These are phyloP conservation scores for Pyrus communis DNA, from an alignment of 306 rosid species.

Conservation along the genomic window DNA sequence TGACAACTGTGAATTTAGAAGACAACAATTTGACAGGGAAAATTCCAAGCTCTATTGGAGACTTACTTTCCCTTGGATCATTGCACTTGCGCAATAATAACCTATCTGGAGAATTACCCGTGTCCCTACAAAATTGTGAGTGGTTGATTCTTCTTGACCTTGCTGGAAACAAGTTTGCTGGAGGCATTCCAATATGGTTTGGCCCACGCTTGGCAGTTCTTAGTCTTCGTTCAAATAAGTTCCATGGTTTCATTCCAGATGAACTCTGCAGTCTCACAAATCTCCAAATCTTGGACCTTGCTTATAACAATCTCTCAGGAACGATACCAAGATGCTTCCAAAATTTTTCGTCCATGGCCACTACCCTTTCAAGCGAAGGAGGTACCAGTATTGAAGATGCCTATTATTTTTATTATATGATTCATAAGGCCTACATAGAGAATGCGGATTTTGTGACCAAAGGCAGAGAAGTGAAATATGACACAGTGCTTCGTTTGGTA, in stretches of 20 bases:
- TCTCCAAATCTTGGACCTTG: not conserved
- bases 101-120: no score
- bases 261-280: no score
- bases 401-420: no score
- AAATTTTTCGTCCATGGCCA: not conserved
- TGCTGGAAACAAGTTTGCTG: no score
- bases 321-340: slow-evolving; percentile 27
- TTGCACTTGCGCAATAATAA: no score
- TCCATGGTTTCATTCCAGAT: not conserved
- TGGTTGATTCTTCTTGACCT: not conserved
- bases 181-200: no score
- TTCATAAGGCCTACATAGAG: not conserved
- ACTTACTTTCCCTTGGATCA: no score
- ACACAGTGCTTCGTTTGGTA: not conserved
- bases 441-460: not conserved
- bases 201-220: no score
- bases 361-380: not conserved
- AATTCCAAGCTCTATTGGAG: not conserved
- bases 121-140: no score
- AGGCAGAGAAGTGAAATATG: not conserved
- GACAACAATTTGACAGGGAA: slow-evolving; percentile 9
- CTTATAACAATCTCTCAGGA: slow-evolving; percentile 21
- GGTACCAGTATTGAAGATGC: no score
- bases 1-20: no score
- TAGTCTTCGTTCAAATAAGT: not conserved